Percentiles rank a stretch among this genome's conserved stretches.
These are phyloP conservation scores for Coemansia sp. DNA, from an alignment of 192 early-diverging fungal species.

Conservation along the genomic window DNA sequence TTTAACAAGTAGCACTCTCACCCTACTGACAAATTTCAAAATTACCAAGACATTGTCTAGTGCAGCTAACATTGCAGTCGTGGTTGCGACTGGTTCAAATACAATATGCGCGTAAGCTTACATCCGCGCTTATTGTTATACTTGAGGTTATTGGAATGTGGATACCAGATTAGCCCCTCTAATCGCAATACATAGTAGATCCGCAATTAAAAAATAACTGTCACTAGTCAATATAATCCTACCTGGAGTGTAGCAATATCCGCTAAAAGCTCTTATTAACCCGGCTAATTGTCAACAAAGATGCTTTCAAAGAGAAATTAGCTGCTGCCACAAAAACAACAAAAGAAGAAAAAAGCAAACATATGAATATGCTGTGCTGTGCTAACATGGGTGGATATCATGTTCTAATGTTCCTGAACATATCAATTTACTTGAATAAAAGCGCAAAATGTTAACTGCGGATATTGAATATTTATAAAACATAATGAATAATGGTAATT, in stretches of 20 bases:
- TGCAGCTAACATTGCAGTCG: conserved; percentile 4
- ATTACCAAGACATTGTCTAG: conserved; percentile 5
- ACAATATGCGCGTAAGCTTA: conserved; percentile 14
- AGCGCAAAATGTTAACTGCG: conserved; percentile 29
- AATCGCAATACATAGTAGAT: conserved; percentile 18
- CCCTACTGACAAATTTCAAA: conserved; percentile 29
- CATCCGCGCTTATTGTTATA: conserved; percentile 19
- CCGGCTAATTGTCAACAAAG: conserved; percentile 9
- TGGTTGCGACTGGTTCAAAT: conserved; percentile 8
- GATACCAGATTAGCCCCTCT: conserved; percentile 15
- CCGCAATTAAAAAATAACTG: conserved; percentile 12
- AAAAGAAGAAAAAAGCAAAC: neutral
- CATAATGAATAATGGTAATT: neutral
- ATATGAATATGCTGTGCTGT: conserved; percentile 23
- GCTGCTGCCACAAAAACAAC: too few relatives aligned
- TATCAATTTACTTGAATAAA: conserved; percentile 14
- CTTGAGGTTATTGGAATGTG: conserved; percentile 28
- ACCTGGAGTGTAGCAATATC: neutral
- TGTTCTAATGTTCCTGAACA: conserved; percentile 17
- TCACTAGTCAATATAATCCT: conserved; percentile 5
- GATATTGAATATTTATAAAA: conserved; percentile 19
- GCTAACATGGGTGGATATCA: conserved; percentile 17
- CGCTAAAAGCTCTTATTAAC: neutral
- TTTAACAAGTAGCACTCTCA: conserved; percentile 12
- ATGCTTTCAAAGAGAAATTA: conserved; percentile 11